These are phyloP conservation scores for Tritrichomonas foetus DNA, from an alignment of 208 protist species.

Conservation along the genomic window DNA sequence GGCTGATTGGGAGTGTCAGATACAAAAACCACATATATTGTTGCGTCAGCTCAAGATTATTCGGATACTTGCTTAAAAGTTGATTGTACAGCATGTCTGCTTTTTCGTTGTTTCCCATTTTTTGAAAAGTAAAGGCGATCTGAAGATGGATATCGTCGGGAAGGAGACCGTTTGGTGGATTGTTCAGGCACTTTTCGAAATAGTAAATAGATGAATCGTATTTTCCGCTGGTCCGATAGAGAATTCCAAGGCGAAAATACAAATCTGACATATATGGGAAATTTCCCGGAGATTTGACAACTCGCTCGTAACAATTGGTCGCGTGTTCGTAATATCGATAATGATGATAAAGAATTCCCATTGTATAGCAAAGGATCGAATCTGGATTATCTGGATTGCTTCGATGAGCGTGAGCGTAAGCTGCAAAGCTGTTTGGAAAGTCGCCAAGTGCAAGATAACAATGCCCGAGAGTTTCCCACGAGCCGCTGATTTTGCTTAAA, in stretches of 20 bases:
- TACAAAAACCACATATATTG: constrained; percentile 18
- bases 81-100: neutral
- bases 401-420: neutral
- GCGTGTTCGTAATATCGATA: neutral
- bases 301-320: neutral
- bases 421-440: neutral
- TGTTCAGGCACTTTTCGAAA: neutral
- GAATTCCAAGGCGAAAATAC: neutral
- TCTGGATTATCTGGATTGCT: neutral
- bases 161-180: neutral
- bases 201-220: neutral
- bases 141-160: neutral
- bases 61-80: neutral
- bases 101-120: neutral
- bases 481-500: no score
- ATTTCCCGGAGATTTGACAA: neutral
- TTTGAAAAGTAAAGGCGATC: neutral
- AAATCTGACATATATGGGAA: neutral
- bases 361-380: neutral
- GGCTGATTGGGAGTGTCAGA: neutral
- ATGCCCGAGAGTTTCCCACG: neutral
- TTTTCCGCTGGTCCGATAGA: neutral
- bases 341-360: constrained; percentile 12
- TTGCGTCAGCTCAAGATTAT: neutral
- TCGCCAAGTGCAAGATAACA: neutral